phyloP scores from a whole-genome alignment of 805 yeast genomes.

The Clavispora vitiphila region DNA sequence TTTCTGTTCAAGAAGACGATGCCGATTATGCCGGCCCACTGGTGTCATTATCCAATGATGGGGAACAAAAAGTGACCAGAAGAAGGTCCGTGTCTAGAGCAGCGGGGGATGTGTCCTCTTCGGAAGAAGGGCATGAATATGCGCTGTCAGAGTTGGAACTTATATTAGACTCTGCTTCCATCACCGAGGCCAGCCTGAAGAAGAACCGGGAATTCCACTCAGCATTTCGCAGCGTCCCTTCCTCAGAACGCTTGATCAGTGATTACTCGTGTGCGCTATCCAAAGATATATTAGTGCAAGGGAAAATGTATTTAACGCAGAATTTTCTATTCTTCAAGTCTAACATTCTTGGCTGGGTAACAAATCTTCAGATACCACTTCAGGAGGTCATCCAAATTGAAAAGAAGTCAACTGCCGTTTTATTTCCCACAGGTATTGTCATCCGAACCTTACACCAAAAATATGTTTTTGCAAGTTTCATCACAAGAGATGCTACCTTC shows the following conservation, averaged over 20 bases:
- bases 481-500: constrained; percentile 53
- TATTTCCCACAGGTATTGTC: constrained; percentile 66
- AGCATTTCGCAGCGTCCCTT: constrained; percentile 48
- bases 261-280: constrained; percentile 65
- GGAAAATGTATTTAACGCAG: constrained; percentile 55
- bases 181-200: constrained; percentile 23
- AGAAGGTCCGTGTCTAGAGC: constrained; percentile 16
- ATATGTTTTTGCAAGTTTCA: constrained; percentile 60
- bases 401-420: constrained; percentile 59
- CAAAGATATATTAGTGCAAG: constrained; percentile 63
- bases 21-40: constrained; percentile 14
- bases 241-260: constrained; percentile 49
- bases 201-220: constrained; percentile 58
- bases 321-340: constrained; percentile 58
- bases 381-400: constrained; percentile 60
- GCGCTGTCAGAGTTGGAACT: constrained; percentile 11
- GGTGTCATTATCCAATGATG: constrained; percentile 15
- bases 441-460: constrained; percentile 59
- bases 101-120: constrained; percentile 6
- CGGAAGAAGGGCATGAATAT: constrained; percentile 7
- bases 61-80: constrained; percentile 14
- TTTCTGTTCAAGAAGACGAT: neutral
- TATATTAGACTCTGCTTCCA: constrained; percentile 6
- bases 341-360: constrained; percentile 63
- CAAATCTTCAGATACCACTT: constrained; percentile 52